Evolutionary conservation across 257 asterid genomes (phyloP).

Genomic region (Petunia secreta): DNA sequence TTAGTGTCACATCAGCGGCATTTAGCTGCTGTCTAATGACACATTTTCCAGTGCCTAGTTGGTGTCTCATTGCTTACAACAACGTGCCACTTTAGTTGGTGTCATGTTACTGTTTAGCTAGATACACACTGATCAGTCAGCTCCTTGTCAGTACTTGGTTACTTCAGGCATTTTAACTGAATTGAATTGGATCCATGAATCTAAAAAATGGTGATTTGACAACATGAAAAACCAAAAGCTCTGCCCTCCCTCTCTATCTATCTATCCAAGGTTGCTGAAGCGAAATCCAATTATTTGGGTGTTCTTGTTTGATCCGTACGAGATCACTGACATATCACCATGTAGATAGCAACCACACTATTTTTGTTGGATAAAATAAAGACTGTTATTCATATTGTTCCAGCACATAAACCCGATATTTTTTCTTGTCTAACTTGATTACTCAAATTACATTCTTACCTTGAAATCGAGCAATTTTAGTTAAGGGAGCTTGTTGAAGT

Average conservation of each 20-base stretch:
- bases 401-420: no score
- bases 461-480: no score
- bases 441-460: background rate
- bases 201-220: no score
- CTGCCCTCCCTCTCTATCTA: no score
- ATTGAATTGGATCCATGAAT: no score
- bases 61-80: background rate
- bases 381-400: no score
- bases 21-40: no score
- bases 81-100: background rate
- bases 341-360: background rate
- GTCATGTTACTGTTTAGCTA: background rate
- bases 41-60: background rate
- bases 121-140: background rate
- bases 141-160: background rate
- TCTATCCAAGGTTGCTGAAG: no score
- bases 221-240: no score
- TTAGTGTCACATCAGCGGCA: no score
- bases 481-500: background rate
- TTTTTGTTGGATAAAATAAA: background rate
- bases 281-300: no score
- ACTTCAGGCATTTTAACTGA: no score
- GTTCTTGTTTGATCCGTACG: background rate
- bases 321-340: background rate
- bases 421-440: background rate